Percentiles rank a stretch among this genome's conserved stretches.
phyloP scores from a whole-genome alignment of 495 filamentous ascomycete species.

The Aspergillus diversus region DNA sequence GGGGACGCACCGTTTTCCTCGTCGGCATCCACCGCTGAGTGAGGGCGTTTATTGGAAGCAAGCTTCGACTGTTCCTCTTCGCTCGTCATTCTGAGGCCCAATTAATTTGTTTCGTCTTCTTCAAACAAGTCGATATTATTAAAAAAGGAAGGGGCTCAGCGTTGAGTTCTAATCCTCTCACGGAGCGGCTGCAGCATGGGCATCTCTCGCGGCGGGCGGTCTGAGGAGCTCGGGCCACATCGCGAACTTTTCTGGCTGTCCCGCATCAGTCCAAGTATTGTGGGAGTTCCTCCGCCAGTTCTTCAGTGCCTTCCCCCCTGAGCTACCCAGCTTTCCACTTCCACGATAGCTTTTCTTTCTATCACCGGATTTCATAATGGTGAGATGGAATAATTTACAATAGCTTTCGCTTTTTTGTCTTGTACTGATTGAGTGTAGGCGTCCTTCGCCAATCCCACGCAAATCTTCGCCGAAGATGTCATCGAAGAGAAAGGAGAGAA shows the following conservation, averaged over 20 bases:
- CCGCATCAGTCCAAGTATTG: slow-evolving; percentile 26
- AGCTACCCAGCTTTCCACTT: slow-evolving; percentile 25
- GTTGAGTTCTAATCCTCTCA: too few relatives aligned
- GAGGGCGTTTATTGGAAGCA: slow-evolving; percentile 37
- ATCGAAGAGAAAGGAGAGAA: slow-evolving; percentile 99
- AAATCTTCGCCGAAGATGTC: slow-evolving; percentile 97
- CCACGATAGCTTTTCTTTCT: slow-evolving; percentile 24
- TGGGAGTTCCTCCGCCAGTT: slow-evolving; percentile 21
- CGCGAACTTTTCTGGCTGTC: slow-evolving; percentile 44
- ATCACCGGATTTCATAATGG: slow-evolving; percentile 36
- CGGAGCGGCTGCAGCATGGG: slow-evolving; percentile 4
- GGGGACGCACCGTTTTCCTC: slow-evolving; percentile 38
- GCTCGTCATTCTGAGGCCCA: slow-evolving; percentile 33
- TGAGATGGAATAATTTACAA: slow-evolving; percentile 19
- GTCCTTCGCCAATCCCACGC: slow-evolving; percentile 80
- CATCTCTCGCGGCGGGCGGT: slow-evolving; percentile 36
- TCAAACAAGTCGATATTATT: neutral
- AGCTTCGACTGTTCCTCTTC: slow-evolving; percentile 29
- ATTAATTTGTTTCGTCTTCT: too few relatives aligned
- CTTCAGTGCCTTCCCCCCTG: slow-evolving; percentile 27
- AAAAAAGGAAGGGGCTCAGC: neutral
- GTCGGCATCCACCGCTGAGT: slow-evolving; percentile 41
- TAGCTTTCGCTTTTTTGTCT: neutral
- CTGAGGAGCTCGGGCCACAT: slow-evolving; percentile 46
- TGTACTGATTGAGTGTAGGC: slow-evolving; percentile 32